Base-by-base conservation (phyloP, 192 early-diverging fungal species). In the Entomortierella chlamydospora region DNA sequence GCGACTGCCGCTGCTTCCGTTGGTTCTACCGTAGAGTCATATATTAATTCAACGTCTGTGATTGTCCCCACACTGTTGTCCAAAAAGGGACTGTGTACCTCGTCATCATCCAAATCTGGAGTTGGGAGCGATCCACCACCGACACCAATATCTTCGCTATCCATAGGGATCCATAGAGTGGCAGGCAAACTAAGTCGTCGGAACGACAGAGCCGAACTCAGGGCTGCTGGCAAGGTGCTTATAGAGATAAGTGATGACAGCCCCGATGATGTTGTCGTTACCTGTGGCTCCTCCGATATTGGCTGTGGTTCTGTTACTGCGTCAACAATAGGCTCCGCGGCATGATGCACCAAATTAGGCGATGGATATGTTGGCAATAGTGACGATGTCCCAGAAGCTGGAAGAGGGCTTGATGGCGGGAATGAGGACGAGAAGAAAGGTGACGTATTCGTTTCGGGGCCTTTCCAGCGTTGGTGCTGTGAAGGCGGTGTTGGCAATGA, bases 171-270 rank as follows among this genome's bases (percentile, higher is more conserved):
- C 62, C 60, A 70, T 1, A 78, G 17, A 20, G 61, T 52, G 0
- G 74, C 45, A 12, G 66, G 74, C 33, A 78, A 45, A 29, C 67
- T 78, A n/a, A 78, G 49, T 5, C 74, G 58, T 43, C 66, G 66
- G 22, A 78, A 70, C 1, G 66, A 70, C 2, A 78, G 45, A 11
- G 74, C 66, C 0, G 66, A 70, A 11, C 45, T 70, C 23, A 77
- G 47, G 2, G 60, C 66, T 49, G 61, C 61, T 3, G 70, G 70
- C 26, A 73, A 31, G 4, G 63, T 11, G n/a, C 71, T 73, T 17
- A 73, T 73, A 23, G 63, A 66, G 15, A 68, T 61, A 11, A 78
- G 61, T 8, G 67, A 64, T 2, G 74, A 78, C 22, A 78, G 54
- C 20, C 57, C 68, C 8, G 58, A 58, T 20, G 25, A 34, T 2